Evolutionary conservation across 192 early-diverging fungal genomes (phyloP), one percentile per base, ranked within the genome.

Genomic region (Entomortierella beljakovae): DNA sequence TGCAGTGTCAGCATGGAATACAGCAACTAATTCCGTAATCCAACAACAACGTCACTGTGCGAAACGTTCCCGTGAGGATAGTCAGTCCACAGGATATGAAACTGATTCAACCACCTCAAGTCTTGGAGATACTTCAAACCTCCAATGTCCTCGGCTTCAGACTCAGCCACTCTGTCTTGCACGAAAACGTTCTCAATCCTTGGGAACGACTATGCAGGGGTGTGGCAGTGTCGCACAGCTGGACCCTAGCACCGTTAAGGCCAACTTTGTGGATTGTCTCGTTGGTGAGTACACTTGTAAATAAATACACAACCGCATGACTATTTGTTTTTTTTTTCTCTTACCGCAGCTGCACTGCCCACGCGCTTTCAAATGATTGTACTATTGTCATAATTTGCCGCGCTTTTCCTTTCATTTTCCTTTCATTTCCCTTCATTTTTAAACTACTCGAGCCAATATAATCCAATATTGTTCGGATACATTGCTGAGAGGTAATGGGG

Each of bases 251-350:
- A 32, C 56, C 29, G 63, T 54, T 33, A 74, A 74, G 32, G 71
- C 71, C 20, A 74, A 74, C 71, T 74, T 74, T 67, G 71, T 74
- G 13, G 71, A 74, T 51, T 60, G 71, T 67, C 71, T 74, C 67
- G 71, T 74, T 66, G 71, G 71, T 74, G 51, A 74, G 71, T 74
- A n/a, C 35, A 13, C 57, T 28, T 7, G 10, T 15, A 32, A 50
- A 38, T 20, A 62, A 42, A 16, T 48, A 26, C 37, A 32, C 13
- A 40, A 40, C 13, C 53, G 53, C 26, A 20, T n/a, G 11, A 20
- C 8, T 38, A n/a, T 57, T 25, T 57, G 10, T 34, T 37, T 61
- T 54, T 13, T 18, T 29, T 28, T 49, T 43, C 46, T 63, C 43
- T 20, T 64, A 34, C 42, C 50, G 62, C 48, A 64, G 60, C 43